Conservation (phyloP, 106 monocot species). For the Ottelia alismoides region DNA sequence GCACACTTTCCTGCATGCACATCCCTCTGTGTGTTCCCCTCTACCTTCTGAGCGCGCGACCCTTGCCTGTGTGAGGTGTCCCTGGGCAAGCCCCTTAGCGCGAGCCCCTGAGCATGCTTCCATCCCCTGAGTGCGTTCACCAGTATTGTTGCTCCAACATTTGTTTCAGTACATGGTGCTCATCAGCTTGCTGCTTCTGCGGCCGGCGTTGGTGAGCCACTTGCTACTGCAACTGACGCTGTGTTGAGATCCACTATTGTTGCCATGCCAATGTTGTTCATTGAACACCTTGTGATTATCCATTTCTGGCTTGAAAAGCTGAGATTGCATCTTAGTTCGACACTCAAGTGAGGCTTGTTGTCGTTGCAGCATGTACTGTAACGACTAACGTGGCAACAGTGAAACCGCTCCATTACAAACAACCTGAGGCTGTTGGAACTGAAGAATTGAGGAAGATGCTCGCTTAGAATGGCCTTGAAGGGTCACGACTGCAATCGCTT, state of each 20-base stretch:
- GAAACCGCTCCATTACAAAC: neutral
- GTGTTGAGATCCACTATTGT: constrained; percentile 5
- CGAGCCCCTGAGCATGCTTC: too few relatives aligned
- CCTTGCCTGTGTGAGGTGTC: too few relatives aligned
- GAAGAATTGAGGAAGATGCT: neutral
- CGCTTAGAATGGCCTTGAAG: constrained; percentile 6
- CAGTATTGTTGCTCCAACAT: neutral
- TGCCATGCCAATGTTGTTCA: constrained; percentile 12
- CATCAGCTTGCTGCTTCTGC: constrained; percentile 4
- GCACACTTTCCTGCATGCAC: too few relatives aligned
- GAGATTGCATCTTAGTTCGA: too few relatives aligned
- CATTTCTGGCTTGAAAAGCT: too few relatives aligned
- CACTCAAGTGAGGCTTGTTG: constrained; percentile 14
- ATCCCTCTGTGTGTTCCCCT: too few relatives aligned
- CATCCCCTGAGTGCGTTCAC: too few relatives aligned
- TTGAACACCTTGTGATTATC: constrained; percentile 6
- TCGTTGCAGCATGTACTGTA: constrained; percentile 7
- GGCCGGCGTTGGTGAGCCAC: too few relatives aligned
- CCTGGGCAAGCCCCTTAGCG: too few relatives aligned
- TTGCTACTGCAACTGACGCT: neutral
- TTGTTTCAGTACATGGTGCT: constrained; percentile 10
- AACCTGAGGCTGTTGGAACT: constrained; percentile 12
- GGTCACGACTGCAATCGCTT: constrained; percentile 12
- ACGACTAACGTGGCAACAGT: constrained; percentile 3
- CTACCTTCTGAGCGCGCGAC: too few relatives aligned